Percentiles rank a stretch among this genome's conserved stretches.
Evolutionary conservation across 208 protist species (phyloP).

Genomic region (Leishmania braziliensis): DNA sequence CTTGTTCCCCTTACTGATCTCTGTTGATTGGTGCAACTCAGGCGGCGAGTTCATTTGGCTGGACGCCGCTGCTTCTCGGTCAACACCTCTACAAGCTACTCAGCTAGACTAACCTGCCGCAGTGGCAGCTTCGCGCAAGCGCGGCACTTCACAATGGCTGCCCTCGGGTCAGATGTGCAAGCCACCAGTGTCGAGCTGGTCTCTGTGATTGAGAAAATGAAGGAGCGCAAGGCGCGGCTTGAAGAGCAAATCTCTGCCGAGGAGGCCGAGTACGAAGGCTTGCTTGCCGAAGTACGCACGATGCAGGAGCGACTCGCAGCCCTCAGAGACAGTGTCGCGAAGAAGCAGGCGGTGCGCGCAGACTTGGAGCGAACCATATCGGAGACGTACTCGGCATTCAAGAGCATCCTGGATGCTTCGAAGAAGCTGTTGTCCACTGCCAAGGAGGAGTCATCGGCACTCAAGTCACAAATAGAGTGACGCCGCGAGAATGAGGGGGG

Average conservation of each 20-base stretch:
- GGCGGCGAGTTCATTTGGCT: neutral
- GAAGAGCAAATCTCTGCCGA: constrained; percentile 76
- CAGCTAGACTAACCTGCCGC: no score
- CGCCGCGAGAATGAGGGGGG: neutral
- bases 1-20: neutral
- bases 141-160: constrained; percentile 52
- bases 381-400: constrained; percentile 85
- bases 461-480: constrained; percentile 25
- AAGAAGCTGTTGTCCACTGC: constrained; percentile 72
- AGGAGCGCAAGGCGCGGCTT: constrained; percentile 69
- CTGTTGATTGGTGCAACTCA: neutral
- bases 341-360: constrained; percentile 51
- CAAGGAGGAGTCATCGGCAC: constrained; percentile 62
- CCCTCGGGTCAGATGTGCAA: constrained; percentile 83
- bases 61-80: neutral
- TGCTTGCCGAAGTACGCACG: constrained; percentile 55
- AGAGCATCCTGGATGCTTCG: constrained; percentile 88
- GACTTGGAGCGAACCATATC: constrained; percentile 80
- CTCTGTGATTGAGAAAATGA: constrained; percentile 89
- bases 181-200: constrained; percentile 87
- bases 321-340: constrained; percentile 59
- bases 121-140: neutral
- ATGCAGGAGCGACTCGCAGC: constrained; percentile 48
- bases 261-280: constrained; percentile 58
- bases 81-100: neutral